Evolutionary conservation across 2,329 filamentous ascomycete genomes (phyloP).

Genomic region (Penicillium sp.): DNA sequence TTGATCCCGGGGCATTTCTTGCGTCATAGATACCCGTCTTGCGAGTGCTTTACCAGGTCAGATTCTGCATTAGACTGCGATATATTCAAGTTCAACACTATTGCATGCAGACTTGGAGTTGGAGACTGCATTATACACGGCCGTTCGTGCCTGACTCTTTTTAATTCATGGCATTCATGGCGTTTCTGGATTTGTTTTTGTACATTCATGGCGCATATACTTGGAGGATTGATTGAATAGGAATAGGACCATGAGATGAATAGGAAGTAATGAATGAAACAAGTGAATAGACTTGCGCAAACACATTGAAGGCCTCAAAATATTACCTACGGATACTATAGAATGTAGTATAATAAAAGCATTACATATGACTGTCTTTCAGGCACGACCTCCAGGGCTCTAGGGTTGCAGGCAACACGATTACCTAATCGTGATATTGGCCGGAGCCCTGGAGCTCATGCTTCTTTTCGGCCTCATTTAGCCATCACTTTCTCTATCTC

Average conservation of each 20-base stretch:
- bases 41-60: conserved; percentile 11
- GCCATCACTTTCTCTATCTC: conserved; percentile 4
- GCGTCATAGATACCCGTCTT: conserved; percentile 13
- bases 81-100: conserved; percentile 24
- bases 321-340: background rate
- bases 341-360: background rate
- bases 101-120: conserved; percentile 24
- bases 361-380: background rate
- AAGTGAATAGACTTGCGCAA: background rate
- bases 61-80: conserved; percentile 17
- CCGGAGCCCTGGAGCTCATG: conserved; percentile 16
- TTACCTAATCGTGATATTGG: conserved; percentile 18
- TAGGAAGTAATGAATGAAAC: conserved; percentile 2
- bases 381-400: too few species aligned
- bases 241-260: background rate
- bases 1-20: conserved; percentile 1
- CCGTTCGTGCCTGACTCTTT: conserved; percentile 4
- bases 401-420: background rate
- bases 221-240: conserved; percentile 4
- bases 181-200: conserved; percentile 6
- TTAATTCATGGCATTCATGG: conserved; percentile 9
- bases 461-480: conserved; percentile 22
- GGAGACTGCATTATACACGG: conserved; percentile 17
- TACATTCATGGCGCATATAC: conserved; percentile 11
- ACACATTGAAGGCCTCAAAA: background rate